Evolutionary conservation across 768 basidiomycete species (phyloP), one percentile per base, ranked within the genome.

Genomic region (Trametes sanguinea): DNA sequence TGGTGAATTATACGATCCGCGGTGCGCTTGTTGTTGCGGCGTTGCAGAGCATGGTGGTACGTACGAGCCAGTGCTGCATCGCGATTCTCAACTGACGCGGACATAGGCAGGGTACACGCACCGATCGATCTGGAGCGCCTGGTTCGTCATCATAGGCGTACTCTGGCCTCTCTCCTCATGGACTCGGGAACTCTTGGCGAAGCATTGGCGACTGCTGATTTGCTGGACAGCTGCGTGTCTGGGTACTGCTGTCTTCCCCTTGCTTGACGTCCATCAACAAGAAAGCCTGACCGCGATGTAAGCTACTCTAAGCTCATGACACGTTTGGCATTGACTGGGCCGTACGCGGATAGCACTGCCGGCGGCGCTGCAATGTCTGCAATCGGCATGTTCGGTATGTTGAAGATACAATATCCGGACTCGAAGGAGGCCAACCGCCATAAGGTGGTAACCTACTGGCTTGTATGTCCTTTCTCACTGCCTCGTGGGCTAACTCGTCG

Each of bases 11-110:
- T n/a, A 48, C 74, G 0, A 16, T 75, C 2, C 72, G 73, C 16
- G 69, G 65, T 6, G 39, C 66, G 1, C 67, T 82, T 30, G 75
- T 82, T 4, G 64, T 83, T 2, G 68, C 66, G 1, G 80, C 79
- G 2, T 76, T 92, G 50, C 81, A 86, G 64, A 79, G 83, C 47
- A 91, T 92, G 89, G 89, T 90, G 69, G 90, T 90, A 73, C 51
- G 89, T 79, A 32, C 1, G 16, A 50, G 6, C 33, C 16, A 10
- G 14, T 11, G 27, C 4, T 22, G n/a, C 16, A 9, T 10, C n/a
- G 35, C 42, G 27, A 6, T n/a, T n/a, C 22, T 14, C 13, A 4
- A 3, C 30, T 14, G 11, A 32, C 14, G 11, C 4, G 48, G 7
- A 30, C 30, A 13, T 11, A 91, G 90, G 76, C 77, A 32, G 92